phyloP scores from a whole-genome alignment of 768 basidiomycete genomes.

The Mycena latifolia region DNA sequence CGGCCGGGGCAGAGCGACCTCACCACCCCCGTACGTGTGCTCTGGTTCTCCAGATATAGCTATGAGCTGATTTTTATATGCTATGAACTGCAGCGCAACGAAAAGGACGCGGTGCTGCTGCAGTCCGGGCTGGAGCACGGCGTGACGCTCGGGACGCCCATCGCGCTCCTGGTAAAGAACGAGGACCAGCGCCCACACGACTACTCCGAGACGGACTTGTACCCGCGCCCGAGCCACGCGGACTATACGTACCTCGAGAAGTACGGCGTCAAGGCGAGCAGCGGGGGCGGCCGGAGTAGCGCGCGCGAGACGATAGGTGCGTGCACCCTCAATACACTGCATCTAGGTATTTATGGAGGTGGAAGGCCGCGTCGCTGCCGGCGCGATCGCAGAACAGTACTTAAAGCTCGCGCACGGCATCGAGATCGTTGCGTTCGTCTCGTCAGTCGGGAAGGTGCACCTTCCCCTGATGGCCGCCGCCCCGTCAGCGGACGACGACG shows the following conservation, averaged over 20 bases:
- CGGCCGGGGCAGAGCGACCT: conserved; percentile 97
- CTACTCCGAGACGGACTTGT: conserved; percentile 98
- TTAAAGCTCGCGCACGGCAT: conserved; percentile 88
- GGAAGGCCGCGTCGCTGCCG: conserved; percentile 97
- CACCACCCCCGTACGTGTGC: conserved; percentile 86
- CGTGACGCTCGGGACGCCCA: conserved; percentile 96
- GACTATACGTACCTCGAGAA: conserved; percentile 99
- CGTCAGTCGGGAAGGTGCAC: conserved; percentile 93
- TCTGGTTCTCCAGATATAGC: neutral
- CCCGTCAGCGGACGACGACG: conserved; percentile 63
- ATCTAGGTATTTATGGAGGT: conserved; percentile 15
- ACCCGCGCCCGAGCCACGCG: conserved; percentile 97
- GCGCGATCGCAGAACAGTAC: conserved; percentile 98
- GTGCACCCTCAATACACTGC: conserved; percentile 3
- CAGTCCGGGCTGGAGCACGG: conserved; percentile 96
- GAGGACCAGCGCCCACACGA: conserved; percentile 99
- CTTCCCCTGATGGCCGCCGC: conserved; percentile 68
- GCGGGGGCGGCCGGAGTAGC: conserved; percentile 94
- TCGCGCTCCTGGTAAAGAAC: conserved; percentile 96
- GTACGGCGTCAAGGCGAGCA: conserved; percentile 97
- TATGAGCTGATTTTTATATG: no score
- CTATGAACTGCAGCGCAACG: conserved; percentile 90
- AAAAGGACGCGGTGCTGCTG: conserved; percentile 93
- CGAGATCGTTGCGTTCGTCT: conserved; percentile 97
- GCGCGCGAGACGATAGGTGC: conserved; percentile 97